Conservation (phyloP, 768 basidiomycete species). For the Hericium coralloides region DNA sequence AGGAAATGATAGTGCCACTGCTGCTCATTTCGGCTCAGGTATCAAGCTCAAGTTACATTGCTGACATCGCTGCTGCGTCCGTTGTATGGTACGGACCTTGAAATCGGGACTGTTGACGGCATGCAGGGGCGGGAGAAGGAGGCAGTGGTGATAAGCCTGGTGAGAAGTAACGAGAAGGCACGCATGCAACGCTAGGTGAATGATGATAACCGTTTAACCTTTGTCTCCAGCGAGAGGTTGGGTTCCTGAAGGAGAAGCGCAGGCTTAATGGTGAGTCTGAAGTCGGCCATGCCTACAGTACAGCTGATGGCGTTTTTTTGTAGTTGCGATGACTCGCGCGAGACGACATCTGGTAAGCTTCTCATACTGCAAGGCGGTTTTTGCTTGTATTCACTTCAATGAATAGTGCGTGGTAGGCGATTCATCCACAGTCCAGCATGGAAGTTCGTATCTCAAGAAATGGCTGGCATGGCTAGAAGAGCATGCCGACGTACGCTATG, state of each 20-base stretch:
- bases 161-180: constrained; percentile 83
- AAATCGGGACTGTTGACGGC: constrained; percentile 93
- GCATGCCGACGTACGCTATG: constrained; percentile 86
- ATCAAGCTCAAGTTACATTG: constrained; percentile 90
- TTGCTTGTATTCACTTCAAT: not conserved
- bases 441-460: constrained; percentile 72
- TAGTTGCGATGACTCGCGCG: constrained; percentile 89
- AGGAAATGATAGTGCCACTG: not conserved
- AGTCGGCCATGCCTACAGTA: not conserved
- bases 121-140: constrained; percentile 98
- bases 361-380: not conserved
- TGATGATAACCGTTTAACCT: not conserved
- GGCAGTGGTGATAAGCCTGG: constrained; percentile 85
- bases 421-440: constrained; percentile 82
- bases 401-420: constrained; percentile 89
- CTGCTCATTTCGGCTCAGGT: constrained; percentile 34
- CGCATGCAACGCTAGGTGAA: constrained; percentile 7
- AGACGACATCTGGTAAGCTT: constrained; percentile 72
- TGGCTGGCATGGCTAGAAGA: constrained; percentile 91
- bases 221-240: constrained; percentile 65
- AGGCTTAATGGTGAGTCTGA: constrained; percentile 66
- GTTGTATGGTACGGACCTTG: constrained; percentile 56
- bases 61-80: constrained; percentile 71
- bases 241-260: constrained; percentile 89
- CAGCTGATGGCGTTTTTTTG: constrained; percentile 2